Conservation (phyloP, 345 rosid genomes). For the Euclidium syriacum region DNA sequence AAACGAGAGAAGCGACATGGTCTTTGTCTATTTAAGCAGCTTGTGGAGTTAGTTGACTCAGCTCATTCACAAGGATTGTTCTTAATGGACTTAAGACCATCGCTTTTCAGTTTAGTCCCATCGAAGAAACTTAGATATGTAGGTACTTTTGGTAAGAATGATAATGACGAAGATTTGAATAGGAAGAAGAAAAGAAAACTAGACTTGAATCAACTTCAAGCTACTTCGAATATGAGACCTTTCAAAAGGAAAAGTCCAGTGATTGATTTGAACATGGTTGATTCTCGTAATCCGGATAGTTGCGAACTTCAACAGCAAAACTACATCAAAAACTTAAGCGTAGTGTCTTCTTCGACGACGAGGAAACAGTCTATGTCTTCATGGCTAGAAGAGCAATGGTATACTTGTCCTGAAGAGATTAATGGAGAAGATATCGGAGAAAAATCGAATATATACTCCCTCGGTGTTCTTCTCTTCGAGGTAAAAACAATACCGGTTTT, state of each 20-base stretch:
- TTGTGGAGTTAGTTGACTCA: slow-evolving; percentile 59
- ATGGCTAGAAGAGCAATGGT: slow-evolving; percentile 62
- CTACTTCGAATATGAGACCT: slow-evolving; percentile 24
- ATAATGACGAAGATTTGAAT: slow-evolving; percentile 28
- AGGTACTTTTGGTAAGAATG: slow-evolving; percentile 43
- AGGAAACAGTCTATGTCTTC: slow-evolving; percentile 29
- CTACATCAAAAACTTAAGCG: slow-evolving; percentile 15
- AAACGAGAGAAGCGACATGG: slow-evolving; percentile 41
- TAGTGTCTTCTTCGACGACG: slow-evolving; percentile 19
- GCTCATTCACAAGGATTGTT: slow-evolving; percentile 58
- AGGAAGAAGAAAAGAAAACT: slow-evolving; percentile 50
- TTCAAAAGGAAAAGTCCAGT: slow-evolving; percentile 25
- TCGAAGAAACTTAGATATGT: slow-evolving; percentile 44
- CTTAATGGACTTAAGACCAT: slow-evolving; percentile 54
- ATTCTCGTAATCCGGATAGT: slow-evolving; percentile 29
- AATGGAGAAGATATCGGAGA: slow-evolving; percentile 36
- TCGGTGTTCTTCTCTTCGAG: slow-evolving; percentile 83
- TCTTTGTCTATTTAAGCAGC: slow-evolving; percentile 52
- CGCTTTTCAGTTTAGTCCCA: slow-evolving; percentile 42
- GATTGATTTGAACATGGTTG: slow-evolving; percentile 21
- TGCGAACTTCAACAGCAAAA: slow-evolving; percentile 29
- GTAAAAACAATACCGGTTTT: slow-evolving; percentile 27
- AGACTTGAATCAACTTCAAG: slow-evolving; percentile 22
- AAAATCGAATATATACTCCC: slow-evolving; percentile 60
- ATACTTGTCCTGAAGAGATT: slow-evolving; percentile 55